Percentiles rank a stretch among this genome's conserved stretches.
Evolutionary conservation across 495 filamentous ascomycete species (phyloP).

Genomic region (Hypoxylon cercidicola): DNA sequence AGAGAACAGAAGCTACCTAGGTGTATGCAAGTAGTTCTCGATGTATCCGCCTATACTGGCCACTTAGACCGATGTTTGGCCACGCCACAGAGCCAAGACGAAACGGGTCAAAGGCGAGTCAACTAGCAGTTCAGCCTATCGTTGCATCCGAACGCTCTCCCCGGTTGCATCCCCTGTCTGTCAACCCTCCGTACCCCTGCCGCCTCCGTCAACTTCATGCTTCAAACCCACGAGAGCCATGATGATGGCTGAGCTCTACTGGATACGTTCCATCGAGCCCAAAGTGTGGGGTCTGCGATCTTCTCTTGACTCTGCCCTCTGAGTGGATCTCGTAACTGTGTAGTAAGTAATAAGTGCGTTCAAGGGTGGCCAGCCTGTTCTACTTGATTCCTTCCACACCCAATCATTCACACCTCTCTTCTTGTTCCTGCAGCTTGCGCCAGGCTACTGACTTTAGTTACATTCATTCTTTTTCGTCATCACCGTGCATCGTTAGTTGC

Average conservation of each 20-base stretch:
- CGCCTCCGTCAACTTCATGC: slow-evolving; percentile 39
- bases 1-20: background rate
- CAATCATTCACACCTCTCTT: slow-evolving; percentile 41
- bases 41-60: slow-evolving; percentile 2
- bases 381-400: slow-evolving; percentile 40
- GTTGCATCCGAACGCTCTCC: slow-evolving; percentile 22
- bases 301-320: slow-evolving; percentile 25
- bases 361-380: slow-evolving; percentile 30
- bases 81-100: slow-evolving; percentile 40
- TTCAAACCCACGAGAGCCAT: slow-evolving; percentile 42
- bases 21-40: background rate
- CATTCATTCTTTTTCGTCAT: slow-evolving; percentile 37
- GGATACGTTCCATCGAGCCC: slow-evolving; percentile 44
- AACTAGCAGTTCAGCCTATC: slow-evolving; percentile 36
- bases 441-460: slow-evolving; percentile 20
- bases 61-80: slow-evolving; percentile 32
- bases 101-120: slow-evolving; percentile 46
- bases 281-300: slow-evolving; percentile 39
- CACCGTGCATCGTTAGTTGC: slow-evolving; percentile 39
- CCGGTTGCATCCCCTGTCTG: slow-evolving; percentile 28
- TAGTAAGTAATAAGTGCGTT: slow-evolving; percentile 30
- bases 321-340: slow-evolving; percentile 34
- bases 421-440: slow-evolving; percentile 43
- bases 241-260: slow-evolving; percentile 45
- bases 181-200: slow-evolving; percentile 15